Evolutionary conservation across 495 filamentous ascomycete species (phyloP), one percentile per base, ranked within the genome.

Genomic region (Recurvomyces mirabilis): DNA sequence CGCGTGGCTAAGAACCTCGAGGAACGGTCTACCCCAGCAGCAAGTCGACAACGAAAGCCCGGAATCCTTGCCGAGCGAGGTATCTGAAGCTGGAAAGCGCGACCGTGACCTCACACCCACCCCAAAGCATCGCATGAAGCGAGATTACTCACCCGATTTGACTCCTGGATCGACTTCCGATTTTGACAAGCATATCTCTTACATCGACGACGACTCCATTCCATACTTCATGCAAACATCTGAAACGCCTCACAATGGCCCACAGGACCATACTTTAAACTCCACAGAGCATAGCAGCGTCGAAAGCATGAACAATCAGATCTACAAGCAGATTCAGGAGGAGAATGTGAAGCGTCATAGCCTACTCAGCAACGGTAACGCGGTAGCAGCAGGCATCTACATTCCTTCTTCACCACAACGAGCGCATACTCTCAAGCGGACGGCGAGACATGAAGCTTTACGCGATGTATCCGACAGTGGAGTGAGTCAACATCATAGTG

Each of bases 281-380:
- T 29, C 7, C 26, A 29, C 7, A n/a, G 15, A 37, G 13, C 26
- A 26, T 10, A 14, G 18, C 21, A 41, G 33, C 10, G 37, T 37
- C 12, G 46, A 54, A 21, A 46, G 43, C 23, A 23, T 46, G 13
- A 54, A 54, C 41, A 50, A 54, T 37, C 9, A 40, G 13, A 42
- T 54, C 1, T 54, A 54, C 46, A 41, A 38, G 30, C 46, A 48
- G 12, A 54, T 54, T 15, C 51, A 40, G 15, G 51, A 43, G 31
- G 45, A 48, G 26, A 53, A 53, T 19, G 51, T 43, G 20, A 49
- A 53, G 25, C 24, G 51, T 2, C 51, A 53, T 22, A 46, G 34
- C 15, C 14, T 25, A 12, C 30, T 53, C 25, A 41, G 45, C 29
- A 17, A 26, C 19, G 41, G 14, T 21, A 40, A 23, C 5, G 40